Evolutionary conservation across 2,329 filamentous ascomycete species (phyloP).

Genomic region (Verticillium klebahnii): DNA sequence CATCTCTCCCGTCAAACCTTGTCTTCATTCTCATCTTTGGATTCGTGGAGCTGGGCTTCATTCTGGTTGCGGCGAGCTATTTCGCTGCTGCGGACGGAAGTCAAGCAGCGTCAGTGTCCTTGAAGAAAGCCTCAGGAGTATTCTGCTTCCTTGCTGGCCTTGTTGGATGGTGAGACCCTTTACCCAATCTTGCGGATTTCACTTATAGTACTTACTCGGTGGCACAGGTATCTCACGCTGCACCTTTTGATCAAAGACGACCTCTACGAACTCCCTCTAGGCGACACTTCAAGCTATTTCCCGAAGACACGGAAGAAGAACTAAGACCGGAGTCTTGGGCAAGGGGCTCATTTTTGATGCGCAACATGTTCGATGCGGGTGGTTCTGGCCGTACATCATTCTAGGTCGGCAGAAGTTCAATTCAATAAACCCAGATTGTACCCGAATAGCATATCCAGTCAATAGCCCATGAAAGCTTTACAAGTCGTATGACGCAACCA

Average conservation of each 20-base stretch:
- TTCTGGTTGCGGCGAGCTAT: conserved; percentile 17
- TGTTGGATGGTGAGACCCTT: conserved; percentile 17
- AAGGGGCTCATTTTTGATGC: too few species aligned
- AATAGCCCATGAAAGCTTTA: too few species aligned
- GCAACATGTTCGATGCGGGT: too few species aligned
- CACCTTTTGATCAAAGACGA: conserved; percentile 18
- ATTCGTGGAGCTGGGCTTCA: conserved; percentile 17
- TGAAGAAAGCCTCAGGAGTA: conserved; percentile 18
- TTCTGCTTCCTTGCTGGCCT: conserved; percentile 21
- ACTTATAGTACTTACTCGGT: neutral
- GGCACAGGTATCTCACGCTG: conserved; percentile 18
- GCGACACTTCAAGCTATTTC: conserved; percentile 19
- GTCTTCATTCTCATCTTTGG: conserved; percentile 19
- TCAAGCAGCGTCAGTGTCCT: neutral
- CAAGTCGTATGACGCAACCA: too few species aligned
- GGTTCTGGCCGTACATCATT: too few species aligned
- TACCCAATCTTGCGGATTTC: neutral
- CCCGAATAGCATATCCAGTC: too few species aligned
- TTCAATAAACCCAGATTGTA: too few species aligned
- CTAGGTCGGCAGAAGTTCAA: too few species aligned
- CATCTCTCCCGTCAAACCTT: conserved; percentile 17
- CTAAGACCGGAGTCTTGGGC: neutral
- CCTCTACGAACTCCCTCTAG: conserved; percentile 16
- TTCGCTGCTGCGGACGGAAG: conserved; percentile 20
- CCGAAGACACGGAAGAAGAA: conserved; percentile 11